A percentile compares a stretch with the other conserved stretches of the same genome.
phyloP scores from a whole-genome alignment of 2,329 filamentous ascomycete species.

The Paecilomyces dactylethromorphus region DNA sequence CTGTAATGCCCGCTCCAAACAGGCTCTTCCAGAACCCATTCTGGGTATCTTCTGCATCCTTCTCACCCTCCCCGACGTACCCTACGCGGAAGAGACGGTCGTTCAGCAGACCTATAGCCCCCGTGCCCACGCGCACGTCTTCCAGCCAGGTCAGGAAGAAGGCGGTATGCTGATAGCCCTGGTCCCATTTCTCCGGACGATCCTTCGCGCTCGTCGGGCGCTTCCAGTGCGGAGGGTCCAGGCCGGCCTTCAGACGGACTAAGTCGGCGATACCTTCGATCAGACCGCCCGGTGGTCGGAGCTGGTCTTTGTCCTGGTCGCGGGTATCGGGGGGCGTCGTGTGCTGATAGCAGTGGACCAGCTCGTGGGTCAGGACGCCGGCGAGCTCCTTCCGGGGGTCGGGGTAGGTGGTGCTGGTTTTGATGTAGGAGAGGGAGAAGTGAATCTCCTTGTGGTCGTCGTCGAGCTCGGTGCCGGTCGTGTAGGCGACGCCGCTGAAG shows the following conservation, averaged over 20 bases:
- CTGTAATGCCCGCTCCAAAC: constrained; percentile 58
- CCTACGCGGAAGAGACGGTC: constrained; percentile 29
- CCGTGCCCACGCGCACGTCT: constrained; percentile 56
- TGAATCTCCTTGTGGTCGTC: constrained; percentile 89
- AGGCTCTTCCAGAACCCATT: constrained; percentile 38
- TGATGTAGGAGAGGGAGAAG: constrained; percentile 71
- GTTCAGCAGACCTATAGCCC: constrained; percentile 57
- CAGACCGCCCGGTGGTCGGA: constrained; percentile 59
- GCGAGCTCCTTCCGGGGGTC: constrained; percentile 55
- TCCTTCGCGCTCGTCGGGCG: constrained; percentile 40
- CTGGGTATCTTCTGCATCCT: neutral
- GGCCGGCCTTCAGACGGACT: constrained; percentile 67
- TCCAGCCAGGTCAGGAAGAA: constrained; percentile 90
- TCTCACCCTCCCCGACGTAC: constrained; percentile 22
- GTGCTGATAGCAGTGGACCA: constrained; percentile 92
- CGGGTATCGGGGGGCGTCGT: constrained; percentile 47
- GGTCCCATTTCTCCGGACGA: constrained; percentile 65
- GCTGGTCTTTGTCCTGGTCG: constrained; percentile 7
- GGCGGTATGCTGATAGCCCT: constrained; percentile 82
- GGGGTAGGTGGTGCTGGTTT: constrained; percentile 14
- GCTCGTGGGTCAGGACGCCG: constrained; percentile 83
- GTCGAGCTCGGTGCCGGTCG: constrained; percentile 71
- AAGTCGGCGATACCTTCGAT: constrained; percentile 92
- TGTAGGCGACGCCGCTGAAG: constrained; percentile 85
- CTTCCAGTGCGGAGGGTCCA: constrained; percentile 81